Base-by-base conservation (phyloP, 768 basidiomycete genomes). In the Termitomyces sp. region DNA sequence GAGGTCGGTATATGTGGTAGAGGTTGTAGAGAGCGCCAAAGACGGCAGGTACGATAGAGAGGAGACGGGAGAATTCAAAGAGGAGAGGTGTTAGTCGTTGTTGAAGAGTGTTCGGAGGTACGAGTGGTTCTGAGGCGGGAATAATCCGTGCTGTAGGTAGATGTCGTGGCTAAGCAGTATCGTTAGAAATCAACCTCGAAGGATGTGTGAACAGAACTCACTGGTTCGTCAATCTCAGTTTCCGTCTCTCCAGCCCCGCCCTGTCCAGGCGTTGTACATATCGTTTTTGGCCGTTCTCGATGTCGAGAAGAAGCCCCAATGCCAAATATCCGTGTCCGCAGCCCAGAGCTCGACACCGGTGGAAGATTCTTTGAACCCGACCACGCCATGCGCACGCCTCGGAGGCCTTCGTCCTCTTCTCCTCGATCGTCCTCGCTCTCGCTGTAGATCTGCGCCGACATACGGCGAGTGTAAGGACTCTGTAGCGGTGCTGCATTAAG, bases 141-240 rank as follows among this genome's bases (percentile, higher is more conserved):
- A 83, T 72, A 48, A 84, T 83, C 33, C 91, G 86, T 6, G 90
- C 77, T 1, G 89, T 92, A 11, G 90, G 90, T 40, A 92, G 80
- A 65, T 84, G 85, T 33, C 78, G 79, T 40, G 86, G 81, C 89
- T 89, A 36, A 7, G 35, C 1, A 49, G 38, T 28, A 56, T 39
- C 32, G 9, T 49, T 12, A 42, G 22, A 12, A 39, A 49, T 28
- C 9, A 22, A 28, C 20, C 5, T 32, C 15, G 3, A 36, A 49
- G 20, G 9, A 22, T 22, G 8, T 40, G 15, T 53, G 28, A 20
- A 63, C 42, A 56, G 49, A 15, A 75, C 89, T 76, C 69, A 91
- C 90, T 39, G 86, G 86, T 67, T 91, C 90, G 66, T 91, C 90
- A 13, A 83, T 79, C 69, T 92, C 90, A 0, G 90, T 91, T 69